phyloP scores from a whole-genome alignment of 106 monocot species.

The Dioscorea zingiberensis region DNA sequence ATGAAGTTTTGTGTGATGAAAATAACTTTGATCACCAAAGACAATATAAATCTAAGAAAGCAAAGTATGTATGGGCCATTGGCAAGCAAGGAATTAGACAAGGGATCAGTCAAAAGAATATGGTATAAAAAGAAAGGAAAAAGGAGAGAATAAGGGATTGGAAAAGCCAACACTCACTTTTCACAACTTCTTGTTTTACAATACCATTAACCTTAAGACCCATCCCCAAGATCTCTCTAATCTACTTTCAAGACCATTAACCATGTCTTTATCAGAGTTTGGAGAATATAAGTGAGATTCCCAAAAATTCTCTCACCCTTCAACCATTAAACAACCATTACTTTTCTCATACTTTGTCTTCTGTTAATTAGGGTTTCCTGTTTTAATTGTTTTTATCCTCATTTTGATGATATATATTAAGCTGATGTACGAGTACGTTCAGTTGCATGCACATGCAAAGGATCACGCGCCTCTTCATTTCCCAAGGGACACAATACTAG shows the following conservation, averaged over 20 bases:
- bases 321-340: background rate
- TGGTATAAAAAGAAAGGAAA: background rate
- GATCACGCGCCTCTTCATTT: background rate
- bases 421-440: background rate
- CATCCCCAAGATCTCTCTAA: background rate
- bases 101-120: constrained; percentile 1
- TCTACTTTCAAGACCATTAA: background rate
- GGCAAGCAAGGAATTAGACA: constrained; percentile 3
- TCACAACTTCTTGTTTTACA: background rate
- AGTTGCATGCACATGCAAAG: constrained; percentile 24
- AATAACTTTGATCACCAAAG: no score
- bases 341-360: background rate
- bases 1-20: no score
- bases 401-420: no score
- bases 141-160: background rate
- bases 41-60: no score
- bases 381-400: no score
- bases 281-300: background rate
- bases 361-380: no score
- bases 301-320: background rate
- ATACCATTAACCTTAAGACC: background rate
- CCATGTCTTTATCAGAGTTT: background rate
- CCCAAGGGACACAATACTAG: no score
- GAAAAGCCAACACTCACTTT: constrained; percentile 1
- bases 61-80: no score